These are phyloP conservation scores for Colletotrichum theobromicola DNA, from an alignment of 2,329 filamentous ascomycete genomes.

Conservation along the genomic window DNA sequence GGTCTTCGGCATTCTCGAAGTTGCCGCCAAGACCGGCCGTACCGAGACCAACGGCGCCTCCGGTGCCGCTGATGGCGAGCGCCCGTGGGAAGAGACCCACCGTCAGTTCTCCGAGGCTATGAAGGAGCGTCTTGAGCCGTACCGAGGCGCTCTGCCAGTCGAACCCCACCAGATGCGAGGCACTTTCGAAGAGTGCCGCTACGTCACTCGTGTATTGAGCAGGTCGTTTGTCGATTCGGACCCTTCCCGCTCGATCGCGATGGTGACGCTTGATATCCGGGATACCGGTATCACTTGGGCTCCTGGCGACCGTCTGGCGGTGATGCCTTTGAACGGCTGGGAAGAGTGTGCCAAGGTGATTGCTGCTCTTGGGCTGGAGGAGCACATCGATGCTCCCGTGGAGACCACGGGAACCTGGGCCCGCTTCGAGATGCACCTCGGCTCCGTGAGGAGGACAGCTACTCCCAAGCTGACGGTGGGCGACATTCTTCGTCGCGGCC, in stretches of 20 bases:
- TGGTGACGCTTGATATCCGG: constrained; percentile 55
- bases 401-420: constrained; percentile 45
- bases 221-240: constrained; percentile 53
- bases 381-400: constrained; percentile 46
- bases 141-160: constrained; percentile 47
- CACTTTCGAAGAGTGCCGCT: constrained; percentile 59
- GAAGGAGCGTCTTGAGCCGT: constrained; percentile 58
- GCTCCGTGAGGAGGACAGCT: constrained; percentile 36
- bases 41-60: constrained; percentile 58
- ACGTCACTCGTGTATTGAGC: constrained; percentile 46
- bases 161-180: constrained; percentile 60
- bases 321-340: constrained; percentile 61
- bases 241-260: constrained; percentile 47
- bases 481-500: constrained; percentile 56
- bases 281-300: constrained; percentile 59
- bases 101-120: constrained; percentile 56
- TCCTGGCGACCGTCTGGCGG: constrained; percentile 56
- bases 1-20: constrained; percentile 59
- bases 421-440: constrained; percentile 51
- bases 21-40: constrained; percentile 58
- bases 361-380: constrained; percentile 54
- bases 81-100: constrained; percentile 57
- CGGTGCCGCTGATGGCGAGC: constrained; percentile 43
- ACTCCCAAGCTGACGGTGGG: constrained; percentile 43
- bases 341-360: constrained; percentile 59